A percentile compares a stretch with the other conserved stretches of the same genome.
These are phyloP conservation scores for Camellia sinensis DNA, from an alignment of 148 eudicot species.

Conservation along the genomic window DNA sequence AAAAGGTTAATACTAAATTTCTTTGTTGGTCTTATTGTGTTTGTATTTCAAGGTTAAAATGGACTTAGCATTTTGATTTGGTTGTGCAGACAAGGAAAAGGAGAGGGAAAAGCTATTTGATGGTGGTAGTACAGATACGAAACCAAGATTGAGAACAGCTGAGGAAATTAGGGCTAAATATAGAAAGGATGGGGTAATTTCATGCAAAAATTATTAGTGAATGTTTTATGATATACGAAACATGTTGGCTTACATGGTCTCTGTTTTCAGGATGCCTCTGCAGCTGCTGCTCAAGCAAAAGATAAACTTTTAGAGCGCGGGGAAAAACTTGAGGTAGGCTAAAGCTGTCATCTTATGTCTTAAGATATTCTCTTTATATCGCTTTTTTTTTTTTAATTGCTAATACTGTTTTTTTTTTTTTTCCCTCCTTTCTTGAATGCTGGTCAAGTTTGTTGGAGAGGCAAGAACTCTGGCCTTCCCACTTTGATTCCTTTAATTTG, in stretches of 20 bases:
- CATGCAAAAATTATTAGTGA: not conserved
- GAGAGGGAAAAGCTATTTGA: slow-evolving; percentile 75
- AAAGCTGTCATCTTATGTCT: not conserved
- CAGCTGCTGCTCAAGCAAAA: slow-evolving; percentile 78
- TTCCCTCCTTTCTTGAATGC: not conserved
- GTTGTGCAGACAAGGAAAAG: slow-evolving; percentile 50
- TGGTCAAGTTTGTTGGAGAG: slow-evolving; percentile 5
- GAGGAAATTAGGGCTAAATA: slow-evolving; percentile 94
- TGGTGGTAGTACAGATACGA: slow-evolving; percentile 59
- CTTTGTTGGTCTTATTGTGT: not conserved
- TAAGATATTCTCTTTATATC: not conserved
- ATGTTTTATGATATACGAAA: slow-evolving; percentile 1
- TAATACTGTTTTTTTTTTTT: no score
- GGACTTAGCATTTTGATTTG: slow-evolving; percentile 15
- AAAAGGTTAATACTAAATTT: slow-evolving; percentile 42
- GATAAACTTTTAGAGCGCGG: slow-evolving; percentile 84
- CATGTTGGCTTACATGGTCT: slow-evolving; percentile 16
- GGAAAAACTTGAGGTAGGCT: slow-evolving; percentile 86
- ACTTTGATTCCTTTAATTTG: not conserved
- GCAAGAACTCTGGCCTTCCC: not conserved
- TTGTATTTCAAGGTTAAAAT: slow-evolving; percentile 7
- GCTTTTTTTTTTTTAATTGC: no score
- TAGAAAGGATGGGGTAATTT: slow-evolving; percentile 55
- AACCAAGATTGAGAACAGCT: slow-evolving; percentile 72
- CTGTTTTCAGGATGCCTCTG: slow-evolving; percentile 63